A percentile compares a stretch with the other conserved stretches of the same genome.
Conservation (phyloP, 306 rosid species). For the Sophora flavescens region DNA sequence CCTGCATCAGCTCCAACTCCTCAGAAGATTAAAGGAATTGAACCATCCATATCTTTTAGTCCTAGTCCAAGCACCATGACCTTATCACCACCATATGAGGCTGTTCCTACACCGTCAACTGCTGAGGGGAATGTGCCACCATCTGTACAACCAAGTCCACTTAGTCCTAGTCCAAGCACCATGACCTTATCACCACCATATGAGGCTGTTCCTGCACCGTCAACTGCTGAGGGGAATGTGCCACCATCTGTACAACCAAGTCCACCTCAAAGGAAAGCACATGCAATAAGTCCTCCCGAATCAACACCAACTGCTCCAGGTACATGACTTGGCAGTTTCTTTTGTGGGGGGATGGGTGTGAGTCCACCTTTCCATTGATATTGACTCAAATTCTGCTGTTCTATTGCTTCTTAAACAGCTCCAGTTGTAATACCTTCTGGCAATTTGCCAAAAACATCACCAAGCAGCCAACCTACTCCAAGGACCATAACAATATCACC, state of each 20-base stretch:
- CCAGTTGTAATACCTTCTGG: slow-evolving; percentile 51
- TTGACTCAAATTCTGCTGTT: slow-evolving; percentile 4
- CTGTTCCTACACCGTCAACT: slow-evolving; percentile 56
- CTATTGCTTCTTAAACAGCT: slow-evolving; percentile 33
- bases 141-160: slow-evolving; percentile 25
- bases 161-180: slow-evolving; percentile 55
- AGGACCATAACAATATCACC: slow-evolving; percentile 49
- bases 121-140: slow-evolving; percentile 48
- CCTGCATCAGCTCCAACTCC: slow-evolving; percentile 56
- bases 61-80: slow-evolving; percentile 54
- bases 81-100: slow-evolving; percentile 48
- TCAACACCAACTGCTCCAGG: slow-evolving; percentile 64
- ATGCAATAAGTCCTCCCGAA: slow-evolving; percentile 35
- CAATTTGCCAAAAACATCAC: slow-evolving; percentile 52
- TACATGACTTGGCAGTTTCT: slow-evolving; percentile 19
- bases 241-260: slow-evolving; percentile 38
- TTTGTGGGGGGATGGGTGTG: not conserved
- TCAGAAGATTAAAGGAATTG: slow-evolving; percentile 43
- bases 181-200: slow-evolving; percentile 48
- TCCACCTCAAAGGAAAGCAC: slow-evolving; percentile 28
- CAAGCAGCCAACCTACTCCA: slow-evolving; percentile 45
- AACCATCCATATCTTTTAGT: slow-evolving; percentile 62
- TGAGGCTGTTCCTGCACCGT: slow-evolving; percentile 53
- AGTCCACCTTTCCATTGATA: slow-evolving; percentile 37
- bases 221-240: slow-evolving; percentile 49